A percentile compares a stretch with the other conserved stretches of the same genome.
Evolutionary conservation across 192 early-diverging fungal genomes (phyloP).

Genomic region (Coemansia pectinata): DNA sequence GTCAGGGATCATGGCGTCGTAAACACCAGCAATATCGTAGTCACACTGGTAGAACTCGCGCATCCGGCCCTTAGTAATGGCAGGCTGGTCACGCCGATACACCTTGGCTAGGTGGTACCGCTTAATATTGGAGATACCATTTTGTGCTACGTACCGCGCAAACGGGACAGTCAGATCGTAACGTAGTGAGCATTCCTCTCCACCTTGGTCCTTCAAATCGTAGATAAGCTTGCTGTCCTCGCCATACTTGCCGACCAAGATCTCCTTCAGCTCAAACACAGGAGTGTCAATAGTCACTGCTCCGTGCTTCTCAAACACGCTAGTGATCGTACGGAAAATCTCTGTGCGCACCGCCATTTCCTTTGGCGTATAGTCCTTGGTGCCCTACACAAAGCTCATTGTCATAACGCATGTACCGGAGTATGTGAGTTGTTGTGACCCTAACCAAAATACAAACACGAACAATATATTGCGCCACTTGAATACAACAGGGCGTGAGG

Average conservation of each 20-base stretch:
- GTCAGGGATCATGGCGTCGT: constrained; percentile 97
- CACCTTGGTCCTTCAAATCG: constrained; percentile 96
- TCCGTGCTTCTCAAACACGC: constrained; percentile 94
- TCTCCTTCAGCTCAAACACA: constrained; percentile 98
- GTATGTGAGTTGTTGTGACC: not conserved
- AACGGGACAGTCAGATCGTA: constrained; percentile 99
- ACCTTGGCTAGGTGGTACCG: constrained; percentile 99
- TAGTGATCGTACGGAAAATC: constrained; percentile 84
- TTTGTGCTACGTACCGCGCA: constrained; percentile 93
- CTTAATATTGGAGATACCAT: constrained; percentile 84
- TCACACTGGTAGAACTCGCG: constrained; percentile 99
- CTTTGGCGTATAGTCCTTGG: constrained; percentile 90
- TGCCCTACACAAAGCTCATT: constrained; percentile 63
- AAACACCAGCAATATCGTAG: constrained; percentile 94
- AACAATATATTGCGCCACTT: constrained; percentile 10
- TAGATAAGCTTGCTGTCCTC: constrained; percentile 99
- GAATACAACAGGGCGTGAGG: not conserved
- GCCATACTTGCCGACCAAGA: constrained; percentile 95
- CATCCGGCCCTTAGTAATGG: constrained; percentile 98
- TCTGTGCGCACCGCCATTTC: constrained; percentile 97
- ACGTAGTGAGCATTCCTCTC: constrained; percentile 90
- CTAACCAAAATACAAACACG: not conserved
- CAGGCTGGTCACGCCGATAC: constrained; percentile 97
- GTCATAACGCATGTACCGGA: constrained; percentile 2
- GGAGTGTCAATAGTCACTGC: constrained; percentile 98